Conservation (phyloP, 441 rosid species). For the Kokia cookei region DNA sequence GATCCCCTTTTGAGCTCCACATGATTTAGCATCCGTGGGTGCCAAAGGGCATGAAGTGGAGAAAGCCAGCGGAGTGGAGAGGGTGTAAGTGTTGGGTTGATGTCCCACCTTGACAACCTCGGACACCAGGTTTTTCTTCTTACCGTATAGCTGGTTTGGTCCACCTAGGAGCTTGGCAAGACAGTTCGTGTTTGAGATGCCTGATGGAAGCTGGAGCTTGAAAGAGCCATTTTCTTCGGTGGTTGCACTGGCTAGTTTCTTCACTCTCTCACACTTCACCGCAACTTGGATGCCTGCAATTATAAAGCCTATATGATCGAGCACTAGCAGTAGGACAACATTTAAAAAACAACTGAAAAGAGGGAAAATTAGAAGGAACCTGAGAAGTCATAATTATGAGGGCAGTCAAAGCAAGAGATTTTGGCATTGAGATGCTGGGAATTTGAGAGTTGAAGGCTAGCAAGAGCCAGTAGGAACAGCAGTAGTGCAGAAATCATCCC, state of each 20-base stretch:
- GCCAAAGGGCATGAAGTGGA: conserved; percentile 40
- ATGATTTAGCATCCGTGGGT: conserved; percentile 12
- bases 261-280: conserved; percentile 54
- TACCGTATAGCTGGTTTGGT: conserved; percentile 45
- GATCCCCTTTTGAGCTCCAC: conserved; percentile 7
- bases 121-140: conserved; percentile 35
- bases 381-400: conserved; percentile 37
- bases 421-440: conserved; percentile 39
- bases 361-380: conserved; percentile 29
- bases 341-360: not conserved
- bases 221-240: conserved; percentile 50
- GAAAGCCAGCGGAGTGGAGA: conserved; percentile 59
- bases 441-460: conserved; percentile 33
- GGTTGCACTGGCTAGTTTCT: conserved; percentile 34
- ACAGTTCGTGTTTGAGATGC: conserved; percentile 21
- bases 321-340: no score
- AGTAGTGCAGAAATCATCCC: conserved; percentile 18
- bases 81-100: conserved; percentile 27
- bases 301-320: not conserved
- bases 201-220: conserved; percentile 40
- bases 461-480: conserved; percentile 30
- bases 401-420: conserved; percentile 66
- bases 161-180: conserved; percentile 61
- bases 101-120: conserved; percentile 27
- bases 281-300: conserved; percentile 48